Evolutionary conservation across 345 rosid species (phyloP).

Genomic region (Draba incana): DNA sequence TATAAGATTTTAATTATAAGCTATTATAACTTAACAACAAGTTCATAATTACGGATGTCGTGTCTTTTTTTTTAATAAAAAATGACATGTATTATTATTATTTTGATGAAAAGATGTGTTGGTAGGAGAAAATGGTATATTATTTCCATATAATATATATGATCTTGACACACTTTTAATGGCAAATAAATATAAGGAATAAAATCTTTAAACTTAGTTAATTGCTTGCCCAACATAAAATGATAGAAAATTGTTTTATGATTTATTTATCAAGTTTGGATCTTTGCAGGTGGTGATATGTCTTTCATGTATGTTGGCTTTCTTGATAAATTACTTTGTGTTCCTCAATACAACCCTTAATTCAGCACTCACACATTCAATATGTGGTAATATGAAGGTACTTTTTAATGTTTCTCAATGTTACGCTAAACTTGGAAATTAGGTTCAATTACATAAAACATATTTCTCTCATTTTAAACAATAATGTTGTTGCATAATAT

Average conservation of each 20-base stretch:
- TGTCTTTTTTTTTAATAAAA: no score
- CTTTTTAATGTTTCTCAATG: background rate
- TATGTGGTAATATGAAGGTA: slow-evolving; percentile 79
- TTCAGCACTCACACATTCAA: slow-evolving; percentile 73
- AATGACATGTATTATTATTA: background rate
- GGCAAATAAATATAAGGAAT: no score
- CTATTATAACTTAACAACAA: no score
- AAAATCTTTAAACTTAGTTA: background rate
- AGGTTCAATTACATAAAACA: background rate
- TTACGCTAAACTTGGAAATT: background rate
- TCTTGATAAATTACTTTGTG: slow-evolving; percentile 64
- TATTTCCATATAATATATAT: no score
- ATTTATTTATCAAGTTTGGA: background rate
- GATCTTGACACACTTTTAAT: no score
- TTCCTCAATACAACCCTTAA: slow-evolving; percentile 75
- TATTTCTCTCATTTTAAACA: background rate
- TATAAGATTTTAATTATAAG: no score
- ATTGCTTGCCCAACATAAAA: background rate
- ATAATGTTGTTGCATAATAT: background rate
- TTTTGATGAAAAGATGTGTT: no score
- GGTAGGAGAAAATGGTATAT: no score
- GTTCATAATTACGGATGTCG: no score
- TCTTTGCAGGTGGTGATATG: slow-evolving; percentile 62
- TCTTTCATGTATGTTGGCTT: slow-evolving; percentile 69
- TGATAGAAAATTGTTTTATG: background rate